phyloP scores from a whole-genome alignment of 306 rosid species.

The Citrullus amarus region DNA sequence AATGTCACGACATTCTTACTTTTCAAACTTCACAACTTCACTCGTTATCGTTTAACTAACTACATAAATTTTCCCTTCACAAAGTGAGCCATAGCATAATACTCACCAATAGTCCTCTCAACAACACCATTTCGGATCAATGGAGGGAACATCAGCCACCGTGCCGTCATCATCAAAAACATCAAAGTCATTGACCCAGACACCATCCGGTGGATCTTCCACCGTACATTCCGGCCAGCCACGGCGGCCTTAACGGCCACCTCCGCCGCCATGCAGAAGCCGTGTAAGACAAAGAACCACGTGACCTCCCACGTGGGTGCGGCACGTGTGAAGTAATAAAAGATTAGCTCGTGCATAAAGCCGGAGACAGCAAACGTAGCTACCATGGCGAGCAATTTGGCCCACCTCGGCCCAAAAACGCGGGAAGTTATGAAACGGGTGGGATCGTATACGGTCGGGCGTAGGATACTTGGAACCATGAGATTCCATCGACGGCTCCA shows the following conservation, averaged over 20 bases:
- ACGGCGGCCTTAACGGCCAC: constrained; percentile 30
- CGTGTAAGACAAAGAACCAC: constrained; percentile 51
- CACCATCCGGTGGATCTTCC: constrained; percentile 26
- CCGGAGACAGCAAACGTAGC: constrained; percentile 41
- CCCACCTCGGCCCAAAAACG: constrained; percentile 11
- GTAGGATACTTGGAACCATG: constrained; percentile 41
- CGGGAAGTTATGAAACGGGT: not conserved
- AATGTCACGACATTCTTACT: too few relatives aligned
- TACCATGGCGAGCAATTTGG: constrained; percentile 6
- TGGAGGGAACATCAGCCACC: constrained; percentile 58
- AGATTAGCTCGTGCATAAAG: constrained; percentile 53
- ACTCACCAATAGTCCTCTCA: constrained; percentile 26
- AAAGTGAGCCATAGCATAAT: constrained; percentile 16
- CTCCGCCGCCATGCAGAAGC: constrained; percentile 36
- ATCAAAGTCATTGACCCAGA: constrained; percentile 25
- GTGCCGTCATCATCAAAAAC: constrained; percentile 29
- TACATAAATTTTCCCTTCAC: not conserved
- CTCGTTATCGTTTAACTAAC: too few relatives aligned
- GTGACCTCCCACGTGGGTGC: constrained; percentile 80
- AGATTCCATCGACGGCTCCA: constrained; percentile 90
- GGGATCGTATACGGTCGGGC: constrained; percentile 35
- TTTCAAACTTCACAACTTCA: too few relatives aligned
- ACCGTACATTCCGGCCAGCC: constrained; percentile 10
- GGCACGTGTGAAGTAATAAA: constrained; percentile 42
- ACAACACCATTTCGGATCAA: constrained; percentile 38